These are phyloP conservation scores for Dictyostelium brefeldianum DNA, from an alignment of 78 protist species.

Conservation along the genomic window DNA sequence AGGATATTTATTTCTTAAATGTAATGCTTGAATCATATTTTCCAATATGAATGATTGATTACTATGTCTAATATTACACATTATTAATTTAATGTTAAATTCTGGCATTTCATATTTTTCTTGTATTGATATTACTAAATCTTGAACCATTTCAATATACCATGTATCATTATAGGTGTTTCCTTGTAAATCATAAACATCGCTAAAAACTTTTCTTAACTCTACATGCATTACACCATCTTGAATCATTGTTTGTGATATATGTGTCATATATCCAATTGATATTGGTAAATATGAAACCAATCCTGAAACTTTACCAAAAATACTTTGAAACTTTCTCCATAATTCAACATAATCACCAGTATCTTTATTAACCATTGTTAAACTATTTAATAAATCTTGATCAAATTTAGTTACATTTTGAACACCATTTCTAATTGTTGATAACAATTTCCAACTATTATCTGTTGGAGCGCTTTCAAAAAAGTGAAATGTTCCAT, in stretches of 20 bases:
- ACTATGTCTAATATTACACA: conserved; percentile 40
- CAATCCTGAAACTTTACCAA: conserved; percentile 29
- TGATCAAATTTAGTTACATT: conserved; percentile 38
- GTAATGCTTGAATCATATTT: conserved; percentile 28
- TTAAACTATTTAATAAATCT: neutral
- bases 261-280: conserved; percentile 30
- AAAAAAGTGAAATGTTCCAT: conserved; percentile 50
- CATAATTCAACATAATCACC: conserved; percentile 54
- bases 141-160: conserved; percentile 1
- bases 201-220: conserved; percentile 24
- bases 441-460: conserved; percentile 7
- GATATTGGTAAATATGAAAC: conserved; percentile 31
- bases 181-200: conserved; percentile 47
- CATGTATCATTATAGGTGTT: conserved; percentile 36
- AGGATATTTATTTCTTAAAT: conserved; percentile 52
- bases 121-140: neutral
- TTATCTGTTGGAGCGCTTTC: neutral
- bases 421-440: neutral
- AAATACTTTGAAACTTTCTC: conserved; percentile 58
- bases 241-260: conserved; percentile 33
- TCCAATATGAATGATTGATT: too few species aligned
- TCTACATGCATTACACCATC: conserved; percentile 66
- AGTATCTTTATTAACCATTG: conserved; percentile 11
- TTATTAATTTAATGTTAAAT: conserved; percentile 32
- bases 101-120: conserved; percentile 18